These are phyloP conservation scores for Polytrichum commune DNA, from an alignment of 225 moss, liverwort and hornwort genomes.

Conservation along the genomic window DNA sequence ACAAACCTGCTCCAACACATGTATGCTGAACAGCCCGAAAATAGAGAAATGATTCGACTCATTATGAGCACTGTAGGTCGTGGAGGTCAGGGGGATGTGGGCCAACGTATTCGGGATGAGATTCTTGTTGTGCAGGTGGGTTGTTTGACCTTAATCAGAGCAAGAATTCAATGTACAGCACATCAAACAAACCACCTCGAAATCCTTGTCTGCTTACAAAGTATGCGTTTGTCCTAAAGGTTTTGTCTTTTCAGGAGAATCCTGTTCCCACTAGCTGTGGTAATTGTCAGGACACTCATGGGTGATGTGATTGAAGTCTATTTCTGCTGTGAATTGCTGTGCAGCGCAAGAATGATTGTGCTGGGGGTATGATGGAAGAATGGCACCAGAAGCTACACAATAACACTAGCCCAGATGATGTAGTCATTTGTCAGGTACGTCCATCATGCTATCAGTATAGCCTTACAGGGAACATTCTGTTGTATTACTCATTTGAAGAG, in stretches of 20 bases:
- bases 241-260: too few species aligned
- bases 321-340: not conserved
- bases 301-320: too few species aligned
- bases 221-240: too few species aligned
- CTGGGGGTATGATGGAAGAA: conserved; percentile 99
- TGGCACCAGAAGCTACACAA: conserved; percentile 99
- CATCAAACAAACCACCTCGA: too few species aligned
- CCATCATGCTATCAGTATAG: not conserved
- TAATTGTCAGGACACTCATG: too few species aligned
- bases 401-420: conserved; percentile 97
- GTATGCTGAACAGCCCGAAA: conserved; percentile 75
- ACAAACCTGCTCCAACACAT: conserved; percentile 67
- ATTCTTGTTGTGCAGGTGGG: conserved; percentile 87
- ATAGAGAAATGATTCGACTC: conserved; percentile 78
- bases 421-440: conserved; percentile 85
- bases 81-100: conserved; percentile 96
- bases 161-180: too few species aligned
- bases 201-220: too few species aligned
- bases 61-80: conserved; percentile 93
- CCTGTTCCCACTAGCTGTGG: too few species aligned
- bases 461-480: too few species aligned
- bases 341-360: conserved; percentile 83
- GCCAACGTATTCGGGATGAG: conserved; percentile 97
- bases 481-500: too few species aligned
- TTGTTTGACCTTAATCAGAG: conserved; percentile 3